Conservation (phyloP, 2,329 filamentous ascomycete species). For the Keithomyces neogunnii region DNA sequence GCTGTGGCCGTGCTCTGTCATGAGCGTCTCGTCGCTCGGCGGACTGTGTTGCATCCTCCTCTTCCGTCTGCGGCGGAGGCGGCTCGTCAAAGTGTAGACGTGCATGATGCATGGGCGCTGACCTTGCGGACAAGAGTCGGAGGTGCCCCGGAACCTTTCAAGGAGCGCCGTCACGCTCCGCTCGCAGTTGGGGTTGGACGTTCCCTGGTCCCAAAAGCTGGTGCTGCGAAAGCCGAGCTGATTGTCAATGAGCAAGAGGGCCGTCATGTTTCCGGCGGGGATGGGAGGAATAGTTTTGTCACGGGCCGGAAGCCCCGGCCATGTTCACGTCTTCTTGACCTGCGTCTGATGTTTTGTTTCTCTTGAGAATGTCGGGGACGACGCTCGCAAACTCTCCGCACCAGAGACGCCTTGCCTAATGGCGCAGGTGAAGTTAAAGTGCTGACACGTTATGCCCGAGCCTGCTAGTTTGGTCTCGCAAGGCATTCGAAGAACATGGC, state of each 20-base stretch:
- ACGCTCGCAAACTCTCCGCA: no score
- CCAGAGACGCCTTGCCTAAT: no score
- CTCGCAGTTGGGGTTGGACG: slow-evolving; percentile 5
- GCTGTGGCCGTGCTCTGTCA: slow-evolving; percentile 5
- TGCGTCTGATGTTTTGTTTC: no score
- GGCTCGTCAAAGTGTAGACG: slow-evolving; percentile 2
- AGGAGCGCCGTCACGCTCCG: slow-evolving; percentile 5
- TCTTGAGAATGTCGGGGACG: no score
- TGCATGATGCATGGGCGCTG: slow-evolving; percentile 7
- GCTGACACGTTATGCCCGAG: no score
- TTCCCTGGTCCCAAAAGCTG: slow-evolving; percentile 1
- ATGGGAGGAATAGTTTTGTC: not conserved
- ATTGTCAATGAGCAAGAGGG: slow-evolving; percentile 12
- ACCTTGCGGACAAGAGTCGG: not conserved
- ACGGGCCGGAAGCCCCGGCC: no score
- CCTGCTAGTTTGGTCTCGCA: no score
- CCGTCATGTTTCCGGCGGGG: slow-evolving; percentile 1
- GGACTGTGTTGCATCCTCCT: not conserved
- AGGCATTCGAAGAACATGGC: no score
- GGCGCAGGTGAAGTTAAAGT: no score
- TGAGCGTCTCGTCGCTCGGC: not conserved
- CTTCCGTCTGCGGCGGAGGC: not conserved
- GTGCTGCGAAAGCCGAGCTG: slow-evolving; percentile 7
- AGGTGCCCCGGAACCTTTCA: slow-evolving; percentile 2
- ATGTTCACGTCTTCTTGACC: no score